Percentiles rank a stretch among this genome's conserved stretches.
These are phyloP conservation scores for Tephrocybe rancida DNA, from an alignment of 768 basidiomycete species.

Conservation along the genomic window DNA sequence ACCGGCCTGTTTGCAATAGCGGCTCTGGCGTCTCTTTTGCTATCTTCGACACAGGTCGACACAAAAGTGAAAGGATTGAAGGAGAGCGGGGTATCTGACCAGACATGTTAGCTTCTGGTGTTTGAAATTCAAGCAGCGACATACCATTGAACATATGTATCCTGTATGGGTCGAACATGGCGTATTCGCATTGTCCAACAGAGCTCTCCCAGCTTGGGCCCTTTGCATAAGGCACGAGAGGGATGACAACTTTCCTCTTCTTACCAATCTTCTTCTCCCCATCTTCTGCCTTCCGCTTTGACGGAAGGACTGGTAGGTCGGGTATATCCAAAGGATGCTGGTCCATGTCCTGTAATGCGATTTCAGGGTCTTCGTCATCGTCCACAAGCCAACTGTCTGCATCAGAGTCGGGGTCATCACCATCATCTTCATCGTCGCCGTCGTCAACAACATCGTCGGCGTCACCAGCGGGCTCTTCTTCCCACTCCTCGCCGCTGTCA, in stretches of 20 bases:
- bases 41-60: constrained; percentile 47
- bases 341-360: constrained; percentile 42
- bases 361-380: constrained; percentile 59
- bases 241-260: constrained; percentile 77
- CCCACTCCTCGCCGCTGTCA: constrained; percentile 97
- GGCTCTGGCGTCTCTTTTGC: constrained; percentile 26
- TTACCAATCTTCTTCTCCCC: constrained; percentile 53
- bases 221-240: constrained; percentile 78
- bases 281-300: constrained; percentile 71
- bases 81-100: constrained; percentile 67
- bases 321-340: constrained; percentile 38
- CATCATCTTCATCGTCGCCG: constrained; percentile 61
- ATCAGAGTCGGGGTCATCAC: constrained; percentile 72
- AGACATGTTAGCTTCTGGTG: constrained; percentile 3
- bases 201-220: constrained; percentile 81
- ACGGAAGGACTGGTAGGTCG: constrained; percentile 27
- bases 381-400: constrained; percentile 80
- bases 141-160: constrained; percentile 87
- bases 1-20: constrained; percentile 14
- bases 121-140: constrained; percentile 1
- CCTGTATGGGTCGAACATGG: constrained; percentile 71
- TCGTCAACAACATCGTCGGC: constrained; percentile 79
- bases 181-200: constrained; percentile 68
- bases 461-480: constrained; percentile 80
- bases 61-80: constrained; percentile 81